phyloP scores from a whole-genome alignment of 2,329 filamentous ascomycete genomes.

The Calonectria multiphialidica region DNA sequence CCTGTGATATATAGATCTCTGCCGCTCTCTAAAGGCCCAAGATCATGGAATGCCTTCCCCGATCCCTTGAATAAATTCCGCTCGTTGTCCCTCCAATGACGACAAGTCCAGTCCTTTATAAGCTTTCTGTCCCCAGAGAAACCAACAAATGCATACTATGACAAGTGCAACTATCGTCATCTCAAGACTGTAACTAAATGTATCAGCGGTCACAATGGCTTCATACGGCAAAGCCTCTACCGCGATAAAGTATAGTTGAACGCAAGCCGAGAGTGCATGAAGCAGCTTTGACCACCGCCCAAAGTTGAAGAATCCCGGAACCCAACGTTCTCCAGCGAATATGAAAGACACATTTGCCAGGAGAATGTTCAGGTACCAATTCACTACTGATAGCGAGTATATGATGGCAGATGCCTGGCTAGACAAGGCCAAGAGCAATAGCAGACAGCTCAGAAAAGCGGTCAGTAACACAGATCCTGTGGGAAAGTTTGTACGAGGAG shows the following conservation, averaged over 20 bases:
- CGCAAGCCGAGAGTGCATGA: background rate
- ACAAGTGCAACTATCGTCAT: background rate
- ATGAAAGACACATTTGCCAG: background rate
- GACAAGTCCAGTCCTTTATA: background rate
- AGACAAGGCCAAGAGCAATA: background rate
- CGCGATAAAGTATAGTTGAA: background rate
- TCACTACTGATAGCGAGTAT: background rate
- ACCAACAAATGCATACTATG: background rate
- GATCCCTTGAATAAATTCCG: background rate
- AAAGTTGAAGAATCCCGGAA: background rate
- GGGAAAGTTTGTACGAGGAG: background rate
- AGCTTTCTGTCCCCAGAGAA: background rate
- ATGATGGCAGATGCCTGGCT: background rate
- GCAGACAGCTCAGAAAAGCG: background rate
- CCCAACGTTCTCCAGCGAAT: background rate
- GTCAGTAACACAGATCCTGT: background rate
- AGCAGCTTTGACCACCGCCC: background rate
- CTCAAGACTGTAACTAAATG: background rate
- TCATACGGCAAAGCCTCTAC: background rate
- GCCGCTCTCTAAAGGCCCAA: too few relatives aligned
- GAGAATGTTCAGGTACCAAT: background rate
- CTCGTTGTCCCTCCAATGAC: background rate
- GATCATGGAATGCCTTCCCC: background rate
- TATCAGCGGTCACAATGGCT: background rate
- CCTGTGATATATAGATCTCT: too few relatives aligned